Conservation (phyloP, 1,284 basidiomycete genomes). For the Apiotrichum porosum region DNA sequence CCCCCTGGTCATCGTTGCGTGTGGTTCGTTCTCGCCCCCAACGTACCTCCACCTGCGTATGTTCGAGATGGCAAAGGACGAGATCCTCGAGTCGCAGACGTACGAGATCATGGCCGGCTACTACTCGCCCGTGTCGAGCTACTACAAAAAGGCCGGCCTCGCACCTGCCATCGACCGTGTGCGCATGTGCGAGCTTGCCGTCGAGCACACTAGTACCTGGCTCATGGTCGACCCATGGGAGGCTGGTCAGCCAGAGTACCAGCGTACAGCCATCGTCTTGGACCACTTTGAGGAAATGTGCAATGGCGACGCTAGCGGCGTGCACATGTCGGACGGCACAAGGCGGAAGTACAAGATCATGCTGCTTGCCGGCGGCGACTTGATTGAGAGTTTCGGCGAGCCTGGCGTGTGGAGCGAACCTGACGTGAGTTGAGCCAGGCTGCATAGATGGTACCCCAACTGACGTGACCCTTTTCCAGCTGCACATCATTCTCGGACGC, state of each 20-base stretch:
- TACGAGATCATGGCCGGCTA: constrained; percentile 93
- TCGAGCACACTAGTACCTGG: constrained; percentile 59
- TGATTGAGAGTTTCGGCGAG: constrained; percentile 95
- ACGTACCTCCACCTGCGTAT: constrained; percentile 66
- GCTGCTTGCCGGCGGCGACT: constrained; percentile 92
- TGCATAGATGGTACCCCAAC: background rate
- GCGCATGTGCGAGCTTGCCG: constrained; percentile 80
- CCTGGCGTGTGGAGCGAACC: constrained; percentile 89
- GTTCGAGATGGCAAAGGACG: constrained; percentile 98
- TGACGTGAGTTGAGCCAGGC: constrained; percentile 60
- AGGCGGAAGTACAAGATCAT: constrained; percentile 61
- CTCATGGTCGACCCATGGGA: constrained; percentile 96
- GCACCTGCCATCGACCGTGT: constrained; percentile 75
- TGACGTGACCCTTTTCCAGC: constrained; percentile 55
- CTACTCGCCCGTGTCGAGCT: constrained; percentile 84
- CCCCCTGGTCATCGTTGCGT: constrained; percentile 53
- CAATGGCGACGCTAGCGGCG: constrained; percentile 61
- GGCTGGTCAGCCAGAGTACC: constrained; percentile 81
- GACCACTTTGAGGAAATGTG: constrained; percentile 94
- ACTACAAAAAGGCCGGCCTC: constrained; percentile 86
- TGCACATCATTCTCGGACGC: constrained; percentile 90
- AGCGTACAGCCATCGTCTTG: constrained; percentile 90
- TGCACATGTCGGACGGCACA: constrained; percentile 42
- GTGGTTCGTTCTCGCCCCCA: constrained; percentile 56
- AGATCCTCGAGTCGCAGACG: constrained; percentile 82